Conservation (phyloP, 73 alveolate species). For the Paramecium sonneborni region DNA sequence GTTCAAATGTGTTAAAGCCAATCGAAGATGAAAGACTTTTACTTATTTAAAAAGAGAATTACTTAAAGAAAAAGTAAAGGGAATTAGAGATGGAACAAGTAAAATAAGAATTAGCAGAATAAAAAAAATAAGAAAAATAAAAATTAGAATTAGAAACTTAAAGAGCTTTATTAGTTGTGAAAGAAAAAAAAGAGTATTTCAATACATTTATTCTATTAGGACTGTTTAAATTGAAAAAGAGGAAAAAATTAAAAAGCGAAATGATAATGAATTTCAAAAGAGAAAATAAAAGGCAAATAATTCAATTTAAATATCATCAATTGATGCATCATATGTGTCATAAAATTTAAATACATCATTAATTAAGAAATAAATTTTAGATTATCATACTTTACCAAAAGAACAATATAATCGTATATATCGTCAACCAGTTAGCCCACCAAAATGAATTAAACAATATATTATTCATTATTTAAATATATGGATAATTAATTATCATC, state of each 20-base stretch:
- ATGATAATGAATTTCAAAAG: conserved; percentile 1
- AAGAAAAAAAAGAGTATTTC: conserved; percentile 5
- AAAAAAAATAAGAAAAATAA: neutral
- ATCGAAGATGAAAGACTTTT: neutral
- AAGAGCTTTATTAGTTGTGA: neutral
- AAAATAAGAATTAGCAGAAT: conserved; percentile 52
- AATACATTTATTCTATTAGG: neutral
- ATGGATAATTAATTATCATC: neutral
- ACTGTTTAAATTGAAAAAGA: neutral
- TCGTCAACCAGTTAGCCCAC: neutral
- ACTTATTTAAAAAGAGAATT: conserved; percentile 1
- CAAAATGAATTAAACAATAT: neutral
- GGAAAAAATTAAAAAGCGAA: conserved; percentile 9
- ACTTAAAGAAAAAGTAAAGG: conserved; percentile 31
- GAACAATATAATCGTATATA: conserved; percentile 28
- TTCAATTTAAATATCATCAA: neutral
- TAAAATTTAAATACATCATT: neutral
- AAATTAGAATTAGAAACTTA: conserved; percentile 7
- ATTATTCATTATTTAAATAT: neutral
- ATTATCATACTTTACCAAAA: conserved; percentile 43
- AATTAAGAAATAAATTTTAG: conserved; percentile 37
- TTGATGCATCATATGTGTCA: conserved; percentile 35
- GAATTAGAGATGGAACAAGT: conserved; percentile 50
- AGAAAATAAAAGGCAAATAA: neutral
- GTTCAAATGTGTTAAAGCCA: neutral